Base-by-base conservation (phyloP, 495 filamentous ascomycete species). In the Cetradonia linearis region DNA sequence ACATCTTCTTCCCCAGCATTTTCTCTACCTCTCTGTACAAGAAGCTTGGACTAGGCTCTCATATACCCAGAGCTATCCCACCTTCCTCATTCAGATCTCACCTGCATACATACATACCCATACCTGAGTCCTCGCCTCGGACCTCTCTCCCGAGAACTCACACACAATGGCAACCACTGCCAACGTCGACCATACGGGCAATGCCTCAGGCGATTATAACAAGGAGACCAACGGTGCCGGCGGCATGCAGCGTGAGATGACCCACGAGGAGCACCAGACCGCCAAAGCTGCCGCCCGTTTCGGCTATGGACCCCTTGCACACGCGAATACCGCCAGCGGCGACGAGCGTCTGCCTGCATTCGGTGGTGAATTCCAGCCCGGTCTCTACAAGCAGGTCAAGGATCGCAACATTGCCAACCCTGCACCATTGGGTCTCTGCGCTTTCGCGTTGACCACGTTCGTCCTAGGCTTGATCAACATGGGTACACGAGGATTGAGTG, bases 371-470 rank as follows among this genome's bases (percentile, higher is more conserved):
- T 91, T 95, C 78, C 92, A 97, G 75, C 92, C 92, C 56, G 93
- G 90, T 83, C 82, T 90, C 53, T 96, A 90, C 80, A 83, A 80
- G 72, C 73, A 84, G 36, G 83, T 84, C 68, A 83, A 83, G 71
- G 70, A 77, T 59, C 86, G 89, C 74, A 94, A 92, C 76, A 84
- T 92, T 70, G 89, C 79, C 77, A 92, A 92, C 72, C 88, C 89
- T 27, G 91, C 88, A 49, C 91, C 92, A 42, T 80, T 96, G 44
- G 88, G 88, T 66, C 82, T 93, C 60, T 81, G 76, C 58, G 93
- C 88, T 78, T 97, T 97, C 81, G 93, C 92, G 62, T 77, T 96
- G 69, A 97, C 92, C 59, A 96, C 93, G 54, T 96, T 96, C 73
- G 86, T 96, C 34, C 81, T 98, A 56, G 90, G 88, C 44, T 74